Percentiles rank a stretch among this genome's conserved stretches.
Conservation (phyloP, 2,329 filamentous ascomycete species). For the Huntiella omanensis region DNA sequence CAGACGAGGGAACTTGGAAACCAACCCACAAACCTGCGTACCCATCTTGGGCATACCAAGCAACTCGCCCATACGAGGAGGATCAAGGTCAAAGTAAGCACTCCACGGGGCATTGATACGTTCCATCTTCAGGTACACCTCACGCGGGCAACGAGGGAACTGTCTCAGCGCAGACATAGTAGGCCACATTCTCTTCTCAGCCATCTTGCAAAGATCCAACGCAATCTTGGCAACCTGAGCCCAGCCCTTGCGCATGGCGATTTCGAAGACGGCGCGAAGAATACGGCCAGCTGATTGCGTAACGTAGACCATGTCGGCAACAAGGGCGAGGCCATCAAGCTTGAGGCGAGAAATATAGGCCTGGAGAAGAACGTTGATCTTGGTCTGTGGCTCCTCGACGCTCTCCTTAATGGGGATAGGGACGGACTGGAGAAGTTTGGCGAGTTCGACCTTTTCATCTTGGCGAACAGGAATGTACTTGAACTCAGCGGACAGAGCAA, state of each 20-base stretch:
- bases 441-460: slow-evolving; percentile 91
- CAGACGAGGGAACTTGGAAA: slow-evolving; percentile 82
- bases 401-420: slow-evolving; percentile 95
- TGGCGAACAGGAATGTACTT: slow-evolving; percentile 97
- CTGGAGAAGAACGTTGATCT: slow-evolving; percentile 94
- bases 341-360: slow-evolving; percentile 92
- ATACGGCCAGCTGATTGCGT: slow-evolving; percentile 96
- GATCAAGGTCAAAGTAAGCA: slow-evolving; percentile 90
- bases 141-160: slow-evolving; percentile 62
- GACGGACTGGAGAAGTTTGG: slow-evolving; percentile 73
- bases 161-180: slow-evolving; percentile 94
- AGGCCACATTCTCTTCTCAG: slow-evolving; percentile 98
- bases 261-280: slow-evolving; percentile 86
- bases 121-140: slow-evolving; percentile 83
- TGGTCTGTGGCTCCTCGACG: slow-evolving; percentile 89
- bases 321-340: slow-evolving; percentile 80
- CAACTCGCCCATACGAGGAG: slow-evolving; percentile 88
- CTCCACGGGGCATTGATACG: slow-evolving; percentile 85
- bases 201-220: slow-evolving; percentile 94
- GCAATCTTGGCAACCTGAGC: slow-evolving; percentile 81
- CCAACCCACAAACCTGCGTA: slow-evolving; percentile 63
- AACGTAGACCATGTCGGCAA: slow-evolving; percentile 98
- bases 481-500: slow-evolving; percentile 91
- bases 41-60: slow-evolving; percentile 80
- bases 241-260: slow-evolving; percentile 94